These are phyloP conservation scores for Mrakia frigida DNA, from an alignment of 768 basidiomycete genomes.

Conservation along the genomic window DNA sequence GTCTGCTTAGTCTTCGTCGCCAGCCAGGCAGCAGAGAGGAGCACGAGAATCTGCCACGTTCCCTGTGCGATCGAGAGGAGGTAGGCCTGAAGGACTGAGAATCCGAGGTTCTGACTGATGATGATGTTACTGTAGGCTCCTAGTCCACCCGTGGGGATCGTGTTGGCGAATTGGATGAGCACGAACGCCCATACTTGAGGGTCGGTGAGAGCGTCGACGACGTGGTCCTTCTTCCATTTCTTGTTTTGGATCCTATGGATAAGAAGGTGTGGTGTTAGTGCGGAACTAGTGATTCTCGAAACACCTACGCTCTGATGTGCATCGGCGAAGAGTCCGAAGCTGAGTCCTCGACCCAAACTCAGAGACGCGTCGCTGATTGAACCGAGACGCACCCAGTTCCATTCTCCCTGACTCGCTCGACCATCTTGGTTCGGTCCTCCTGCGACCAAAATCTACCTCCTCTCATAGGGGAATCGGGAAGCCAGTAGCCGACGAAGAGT, in stretches of 20 bases:
- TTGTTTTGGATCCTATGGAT: slow-evolving; percentile 46
- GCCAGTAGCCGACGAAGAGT: slow-evolving; percentile 51
- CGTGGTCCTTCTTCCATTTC: slow-evolving; percentile 48
- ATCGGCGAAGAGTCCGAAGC: too few species aligned
- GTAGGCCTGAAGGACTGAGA: slow-evolving; percentile 52
- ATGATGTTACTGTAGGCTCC: slow-evolving; percentile 57
- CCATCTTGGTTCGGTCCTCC: slow-evolving; percentile 45
- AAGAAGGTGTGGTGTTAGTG: neutral
- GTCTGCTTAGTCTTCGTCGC: slow-evolving; percentile 50
- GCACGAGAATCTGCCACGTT: slow-evolving; percentile 49
- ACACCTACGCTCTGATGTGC: too few species aligned
- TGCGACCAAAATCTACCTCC: slow-evolving; percentile 30
- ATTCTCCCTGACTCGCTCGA: slow-evolving; percentile 54
- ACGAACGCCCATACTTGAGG: slow-evolving; percentile 51
- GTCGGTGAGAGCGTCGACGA: slow-evolving; percentile 51
- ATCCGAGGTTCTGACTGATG: slow-evolving; percentile 45
- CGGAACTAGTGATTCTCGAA: neutral
- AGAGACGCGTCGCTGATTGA: too few species aligned
- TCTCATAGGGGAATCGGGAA: slow-evolving; percentile 45
- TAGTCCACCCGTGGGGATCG: slow-evolving; percentile 18
- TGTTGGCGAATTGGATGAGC: slow-evolving; percentile 35
- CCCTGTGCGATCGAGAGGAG: slow-evolving; percentile 48
- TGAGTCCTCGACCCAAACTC: too few species aligned
- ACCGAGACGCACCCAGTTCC: slow-evolving; percentile 36
- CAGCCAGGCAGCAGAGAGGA: slow-evolving; percentile 50